Conservation (phyloP, 1,284 basidiomycete species). For the Ustilago cynodontis region DNA sequence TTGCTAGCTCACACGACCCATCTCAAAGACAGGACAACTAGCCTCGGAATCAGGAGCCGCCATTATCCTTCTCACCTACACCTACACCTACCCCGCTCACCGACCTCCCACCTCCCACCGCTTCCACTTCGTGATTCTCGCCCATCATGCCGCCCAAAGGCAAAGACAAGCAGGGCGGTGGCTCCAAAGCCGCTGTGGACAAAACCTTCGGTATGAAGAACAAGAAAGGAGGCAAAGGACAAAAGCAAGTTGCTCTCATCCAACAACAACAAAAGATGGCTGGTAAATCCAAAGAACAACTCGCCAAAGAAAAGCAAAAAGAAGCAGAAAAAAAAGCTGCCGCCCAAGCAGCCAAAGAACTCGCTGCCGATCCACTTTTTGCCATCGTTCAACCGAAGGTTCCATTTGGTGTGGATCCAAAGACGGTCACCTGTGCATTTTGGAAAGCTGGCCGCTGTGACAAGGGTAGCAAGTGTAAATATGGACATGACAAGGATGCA, state of each 20-base stretch:
- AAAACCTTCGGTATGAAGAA: constrained; percentile 88
- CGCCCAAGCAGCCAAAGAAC: constrained; percentile 85
- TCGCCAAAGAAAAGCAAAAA: constrained; percentile 83
- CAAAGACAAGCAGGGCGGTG: constrained; percentile 68
- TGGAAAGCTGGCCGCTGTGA: constrained; percentile 68
- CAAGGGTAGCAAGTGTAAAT: constrained; percentile 82
- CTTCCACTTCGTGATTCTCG: not conserved
- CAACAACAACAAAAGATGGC: constrained; percentile 76
- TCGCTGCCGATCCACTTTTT: constrained; percentile 62
- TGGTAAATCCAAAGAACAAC: constrained; percentile 82
- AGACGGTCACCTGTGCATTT: constrained; percentile 66
- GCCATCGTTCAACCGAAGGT: constrained; percentile 76
- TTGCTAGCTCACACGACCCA: not conserved
- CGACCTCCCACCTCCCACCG: not conserved
- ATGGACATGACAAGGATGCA: constrained; percentile 84
- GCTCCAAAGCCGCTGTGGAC: constrained; percentile 72
- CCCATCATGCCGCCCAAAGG: constrained; percentile 65
- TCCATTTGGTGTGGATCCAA: constrained; percentile 83
- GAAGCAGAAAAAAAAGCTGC: constrained; percentile 83
- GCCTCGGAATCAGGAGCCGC: not conserved
- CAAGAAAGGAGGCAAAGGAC: constrained; percentile 88
- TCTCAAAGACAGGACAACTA: not conserved
- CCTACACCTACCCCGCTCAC: too few relatives aligned
- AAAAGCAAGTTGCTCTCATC: constrained; percentile 83
- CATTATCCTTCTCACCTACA: too few relatives aligned